A percentile compares a stretch with the other conserved stretches of the same genome.
These are phyloP conservation scores for Metarhizium album DNA, from an alignment of 2,329 filamentous ascomycete genomes.

Conservation along the genomic window DNA sequence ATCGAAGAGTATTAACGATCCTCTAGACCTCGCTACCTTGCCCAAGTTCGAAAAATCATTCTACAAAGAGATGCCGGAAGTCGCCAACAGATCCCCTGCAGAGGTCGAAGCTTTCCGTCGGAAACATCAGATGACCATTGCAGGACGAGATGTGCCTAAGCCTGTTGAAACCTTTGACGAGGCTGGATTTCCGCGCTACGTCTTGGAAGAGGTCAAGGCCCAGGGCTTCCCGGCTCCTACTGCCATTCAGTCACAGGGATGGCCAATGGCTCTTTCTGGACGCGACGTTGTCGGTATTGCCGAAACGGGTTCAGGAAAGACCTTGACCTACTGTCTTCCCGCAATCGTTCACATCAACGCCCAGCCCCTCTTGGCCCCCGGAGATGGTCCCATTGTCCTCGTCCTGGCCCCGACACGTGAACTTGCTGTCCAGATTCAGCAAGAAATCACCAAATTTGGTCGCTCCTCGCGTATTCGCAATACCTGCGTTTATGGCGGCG, in stretches of 20 bases:
- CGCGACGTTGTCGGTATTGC: constrained; percentile 98
- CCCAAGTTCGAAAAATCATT: constrained; percentile 99
- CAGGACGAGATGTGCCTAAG: constrained; percentile 73
- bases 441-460: constrained; percentile 97
- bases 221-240: constrained; percentile 92
- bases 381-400: constrained; percentile 92
- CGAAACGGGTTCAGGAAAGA: constrained; percentile 98
- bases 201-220: constrained; percentile 97
- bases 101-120: constrained; percentile 86
- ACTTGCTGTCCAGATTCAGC: constrained; percentile 95
- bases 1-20: constrained; percentile 13
- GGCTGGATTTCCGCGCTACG: constrained; percentile 91
- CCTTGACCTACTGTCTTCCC: constrained; percentile 92
- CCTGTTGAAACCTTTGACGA: constrained; percentile 97
- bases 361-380: constrained; percentile 87
- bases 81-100: constrained; percentile 59
- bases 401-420: constrained; percentile 95
- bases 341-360: constrained; percentile 99
- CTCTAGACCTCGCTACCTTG: constrained; percentile 58
- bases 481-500: constrained; percentile 98
- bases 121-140: constrained; percentile 73
- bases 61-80: constrained; percentile 88
- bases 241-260: constrained; percentile 94
- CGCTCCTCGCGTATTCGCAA: constrained; percentile 97
- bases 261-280: constrained; percentile 97